These are phyloP conservation scores for Rhizophlyctis rosea DNA, from an alignment of 192 early-diverging fungal species.

Conservation along the genomic window DNA sequence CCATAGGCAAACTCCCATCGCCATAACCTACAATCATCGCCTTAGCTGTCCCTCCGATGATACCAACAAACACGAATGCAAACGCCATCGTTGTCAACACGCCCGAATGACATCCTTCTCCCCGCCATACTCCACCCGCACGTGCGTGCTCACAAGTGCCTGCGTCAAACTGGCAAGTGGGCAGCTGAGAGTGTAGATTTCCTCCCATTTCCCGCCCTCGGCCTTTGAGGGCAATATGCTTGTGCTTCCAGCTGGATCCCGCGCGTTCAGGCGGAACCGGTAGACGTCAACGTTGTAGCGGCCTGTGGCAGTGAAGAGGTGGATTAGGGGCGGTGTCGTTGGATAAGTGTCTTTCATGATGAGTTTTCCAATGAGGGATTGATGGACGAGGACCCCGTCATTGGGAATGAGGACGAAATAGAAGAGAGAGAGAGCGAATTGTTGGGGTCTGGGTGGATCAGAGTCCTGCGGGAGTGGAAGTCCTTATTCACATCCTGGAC, in stretches of 20 bases:
- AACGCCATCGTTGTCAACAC: too few species aligned
- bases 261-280: not conserved
- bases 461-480: not conserved
- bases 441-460: not conserved
- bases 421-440: not conserved
- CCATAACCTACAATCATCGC: too few species aligned
- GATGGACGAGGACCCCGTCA: not conserved
- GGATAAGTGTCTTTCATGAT: not conserved
- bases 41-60: too few species aligned
- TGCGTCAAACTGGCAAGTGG: not conserved
- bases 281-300: not conserved
- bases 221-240: not conserved
- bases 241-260: not conserved
- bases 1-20: too few species aligned
- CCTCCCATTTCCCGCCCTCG: not conserved
- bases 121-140: not conserved
- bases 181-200: not conserved
- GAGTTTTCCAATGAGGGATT: not conserved
- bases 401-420: not conserved
- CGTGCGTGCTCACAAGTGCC: not conserved
- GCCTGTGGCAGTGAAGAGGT: not conserved
- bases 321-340: not conserved
- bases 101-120: too few species aligned
- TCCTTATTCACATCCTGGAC: not conserved
- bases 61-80: too few species aligned